These are phyloP conservation scores for Zygoascus flipseniorum DNA, from an alignment of 805 yeast species.

Conservation along the genomic window DNA sequence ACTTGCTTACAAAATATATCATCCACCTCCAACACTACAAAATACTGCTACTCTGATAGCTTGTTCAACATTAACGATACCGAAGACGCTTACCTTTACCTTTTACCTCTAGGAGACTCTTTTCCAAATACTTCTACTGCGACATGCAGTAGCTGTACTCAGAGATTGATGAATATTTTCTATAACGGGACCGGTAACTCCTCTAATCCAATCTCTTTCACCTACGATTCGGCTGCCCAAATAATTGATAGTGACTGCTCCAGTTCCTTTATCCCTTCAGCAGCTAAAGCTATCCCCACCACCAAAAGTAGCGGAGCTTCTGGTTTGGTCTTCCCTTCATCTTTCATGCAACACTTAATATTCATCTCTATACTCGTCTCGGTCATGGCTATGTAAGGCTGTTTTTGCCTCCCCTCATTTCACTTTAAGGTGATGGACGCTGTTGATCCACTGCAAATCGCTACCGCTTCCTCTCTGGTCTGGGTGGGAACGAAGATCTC, in stretches of 20 bases:
- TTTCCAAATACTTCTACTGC: conserved; percentile 18
- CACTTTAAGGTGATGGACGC: neutral
- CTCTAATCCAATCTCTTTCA: conserved; percentile 18
- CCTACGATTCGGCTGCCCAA: conserved; percentile 23
- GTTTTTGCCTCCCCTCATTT: too few species aligned
- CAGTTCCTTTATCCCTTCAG: conserved; percentile 5
- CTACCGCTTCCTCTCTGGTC: too few species aligned
- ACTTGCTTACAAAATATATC: conserved; percentile 18
- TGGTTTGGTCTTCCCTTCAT: neutral
- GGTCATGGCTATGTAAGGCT: too few species aligned
- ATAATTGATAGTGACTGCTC: conserved; percentile 17
- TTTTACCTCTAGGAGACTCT: conserved; percentile 23
- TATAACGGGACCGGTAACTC: conserved; percentile 17
- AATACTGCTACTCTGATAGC: conserved; percentile 25
- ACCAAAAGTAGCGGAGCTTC: neutral
- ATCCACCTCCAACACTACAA: neutral
- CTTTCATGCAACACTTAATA: neutral
- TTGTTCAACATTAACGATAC: conserved; percentile 14
- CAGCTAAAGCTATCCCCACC: neutral
- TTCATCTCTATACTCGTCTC: too few species aligned
- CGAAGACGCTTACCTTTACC: conserved; percentile 24
- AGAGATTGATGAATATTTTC: conserved; percentile 20
- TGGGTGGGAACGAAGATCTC: neutral
- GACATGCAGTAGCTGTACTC: conserved; percentile 21
- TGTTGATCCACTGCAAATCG: neutral